Percentiles rank a stretch among this genome's conserved stretches.
Conservation (phyloP, 768 basidiomycete species). For the Lentinula edodes region DNA sequence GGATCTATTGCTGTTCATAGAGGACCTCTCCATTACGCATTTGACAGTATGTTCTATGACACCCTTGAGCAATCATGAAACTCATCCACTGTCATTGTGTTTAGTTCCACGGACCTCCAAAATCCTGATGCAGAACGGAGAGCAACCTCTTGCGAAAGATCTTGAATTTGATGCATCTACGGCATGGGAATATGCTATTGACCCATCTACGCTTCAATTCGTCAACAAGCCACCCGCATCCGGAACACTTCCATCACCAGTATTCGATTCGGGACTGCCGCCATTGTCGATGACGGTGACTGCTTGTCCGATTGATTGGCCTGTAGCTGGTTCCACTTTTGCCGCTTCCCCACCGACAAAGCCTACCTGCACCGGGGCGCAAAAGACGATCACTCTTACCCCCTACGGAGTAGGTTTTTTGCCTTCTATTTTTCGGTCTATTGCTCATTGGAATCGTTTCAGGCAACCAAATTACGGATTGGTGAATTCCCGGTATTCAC, state of each 20-base stretch:
- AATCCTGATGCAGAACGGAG: conserved; percentile 35
- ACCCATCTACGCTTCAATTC: conserved; percentile 39
- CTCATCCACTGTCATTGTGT: background rate
- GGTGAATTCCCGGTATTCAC: conserved; percentile 35
- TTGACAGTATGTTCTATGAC: conserved; percentile 34
- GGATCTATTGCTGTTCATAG: conserved; percentile 49
- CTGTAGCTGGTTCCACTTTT: conserved; percentile 41
- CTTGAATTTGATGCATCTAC: conserved; percentile 43
- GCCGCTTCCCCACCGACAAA: conserved; percentile 39
- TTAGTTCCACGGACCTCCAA: conserved; percentile 23
- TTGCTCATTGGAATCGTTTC: conserved; percentile 2
- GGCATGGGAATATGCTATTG: conserved; percentile 51
- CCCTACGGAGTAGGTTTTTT: conserved; percentile 41
- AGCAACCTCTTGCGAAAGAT: conserved; percentile 41
- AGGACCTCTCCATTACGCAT: conserved; percentile 50
- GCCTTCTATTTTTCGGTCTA: background rate
- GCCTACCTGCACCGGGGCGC: conserved; percentile 35
- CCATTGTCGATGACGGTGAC: conserved; percentile 41
- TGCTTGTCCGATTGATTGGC: conserved; percentile 48
- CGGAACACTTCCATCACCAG: conserved; percentile 34
- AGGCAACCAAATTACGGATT: conserved; percentile 35
- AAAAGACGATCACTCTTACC: conserved; percentile 36
- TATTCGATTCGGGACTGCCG: conserved; percentile 44
- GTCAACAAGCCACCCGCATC: conserved; percentile 25
- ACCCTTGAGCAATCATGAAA: background rate